phyloP scores from a whole-genome alignment of 345 rosid species.

The Murraya koenigii region DNA sequence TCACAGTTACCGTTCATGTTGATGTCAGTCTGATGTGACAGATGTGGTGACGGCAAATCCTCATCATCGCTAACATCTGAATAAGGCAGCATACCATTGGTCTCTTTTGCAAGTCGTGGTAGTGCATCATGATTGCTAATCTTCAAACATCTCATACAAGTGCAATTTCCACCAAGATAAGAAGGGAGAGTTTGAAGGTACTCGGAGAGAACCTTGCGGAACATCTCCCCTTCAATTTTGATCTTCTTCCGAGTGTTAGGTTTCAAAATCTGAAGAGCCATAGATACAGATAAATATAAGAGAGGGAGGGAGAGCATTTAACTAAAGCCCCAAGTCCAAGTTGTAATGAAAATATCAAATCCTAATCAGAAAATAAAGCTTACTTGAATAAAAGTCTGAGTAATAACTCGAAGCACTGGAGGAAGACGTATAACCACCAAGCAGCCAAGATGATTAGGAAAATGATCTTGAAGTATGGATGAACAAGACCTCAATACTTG shows the following conservation, averaged over 20 bases:
- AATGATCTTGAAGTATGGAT: constrained; percentile 83
- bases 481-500: constrained; percentile 87
- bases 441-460: constrained; percentile 80
- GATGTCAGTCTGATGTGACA: constrained; percentile 26
- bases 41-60: constrained; percentile 22
- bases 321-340: constrained; percentile 2
- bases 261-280: constrained; percentile 58
- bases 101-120: constrained; percentile 23
- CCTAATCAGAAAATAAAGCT: constrained; percentile 10
- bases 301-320: background rate
- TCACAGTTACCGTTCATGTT: constrained; percentile 39
- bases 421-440: constrained; percentile 85
- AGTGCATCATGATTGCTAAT: constrained; percentile 10
- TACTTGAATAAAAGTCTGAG: constrained; percentile 90
- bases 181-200: constrained; percentile 68
- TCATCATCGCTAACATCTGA: constrained; percentile 27
- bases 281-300: background rate
- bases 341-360: background rate
- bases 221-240: constrained; percentile 75
- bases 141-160: constrained; percentile 61
- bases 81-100: constrained; percentile 14
- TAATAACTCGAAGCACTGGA: constrained; percentile 77
- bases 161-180: constrained; percentile 81
- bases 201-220: constrained; percentile 53
- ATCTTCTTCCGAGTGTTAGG: constrained; percentile 78